Base-by-base conservation (phyloP, 2,329 filamentous ascomycete genomes). In the Fusarium haematococcum region DNA sequence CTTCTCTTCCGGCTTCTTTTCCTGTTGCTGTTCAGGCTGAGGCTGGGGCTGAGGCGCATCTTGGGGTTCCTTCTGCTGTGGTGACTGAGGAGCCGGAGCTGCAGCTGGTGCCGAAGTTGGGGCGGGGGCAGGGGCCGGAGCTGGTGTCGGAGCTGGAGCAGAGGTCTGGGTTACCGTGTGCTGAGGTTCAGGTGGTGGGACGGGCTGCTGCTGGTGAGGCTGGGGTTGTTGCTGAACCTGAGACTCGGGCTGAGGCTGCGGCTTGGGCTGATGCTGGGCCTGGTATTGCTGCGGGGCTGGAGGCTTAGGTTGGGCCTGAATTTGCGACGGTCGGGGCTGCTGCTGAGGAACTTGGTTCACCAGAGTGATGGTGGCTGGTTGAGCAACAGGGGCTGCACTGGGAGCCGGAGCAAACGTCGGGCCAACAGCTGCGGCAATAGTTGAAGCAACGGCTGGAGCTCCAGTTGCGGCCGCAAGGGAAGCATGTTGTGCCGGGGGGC, bases 391-490 rank as follows among this genome's bases (percentile, higher is more conserved):
- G 23, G 25, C 67, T 25, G 57, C 50, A 35, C 52, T 45, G 18
- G 74, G 41, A 18, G 59, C 30, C 5, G 65, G 43, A 5, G 52
- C 41, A 23, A 52, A 48, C 13, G 63, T 60, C n/a, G 68, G 63
- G 18, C 52, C 57, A 20, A 57, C 48, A 45, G 71, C 23, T 45
- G 66, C 54, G 16, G 65, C 39, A 27, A 61, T 32, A 33, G 66
- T 56, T 27, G 71, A 57, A 56, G 63, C 32, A 20, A 57, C 33
- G n/a, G 68, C 43, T 7, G 75, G 61, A n/a, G 67, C 63, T 30
- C 39, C 68, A 35, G 71, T 59, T 35, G 78, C 56, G 13, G 63
- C 64, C 35, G 61, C 48, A 20, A 68, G 60, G 35, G 72, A 71
- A 45, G 70, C 60, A 35, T 68, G 59, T 9, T 72, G 67, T 23